Evolutionary conservation across 179 eudicot species (phyloP).

Genomic region (Silene noctiflora): DNA sequence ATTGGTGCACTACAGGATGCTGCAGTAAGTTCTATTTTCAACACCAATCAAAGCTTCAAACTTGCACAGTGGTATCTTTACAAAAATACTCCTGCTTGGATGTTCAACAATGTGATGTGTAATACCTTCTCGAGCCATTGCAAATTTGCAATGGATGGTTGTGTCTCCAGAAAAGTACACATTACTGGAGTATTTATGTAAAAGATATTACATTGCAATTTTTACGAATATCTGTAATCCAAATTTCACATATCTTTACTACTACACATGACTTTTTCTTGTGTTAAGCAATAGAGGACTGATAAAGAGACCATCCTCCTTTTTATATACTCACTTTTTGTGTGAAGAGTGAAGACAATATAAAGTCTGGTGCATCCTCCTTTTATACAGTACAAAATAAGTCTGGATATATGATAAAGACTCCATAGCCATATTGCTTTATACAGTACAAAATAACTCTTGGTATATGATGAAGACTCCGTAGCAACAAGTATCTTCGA

Average conservation of each 20-base stretch:
- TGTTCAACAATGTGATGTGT: slow-evolving; percentile 2
- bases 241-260: background rate
- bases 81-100: background rate
- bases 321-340: background rate
- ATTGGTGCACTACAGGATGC: slow-evolving; percentile 57
- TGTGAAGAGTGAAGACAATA: no score
- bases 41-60: background rate
- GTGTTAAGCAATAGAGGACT: background rate
- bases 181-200: background rate
- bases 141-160: background rate
- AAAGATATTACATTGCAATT: background rate
- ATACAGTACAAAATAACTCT: background rate
- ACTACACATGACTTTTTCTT: background rate
- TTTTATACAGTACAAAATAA: background rate
- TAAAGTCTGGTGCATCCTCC: background rate
- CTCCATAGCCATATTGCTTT: background rate
- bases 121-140: background rate
- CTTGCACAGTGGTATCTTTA: background rate
- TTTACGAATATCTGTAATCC: background rate
- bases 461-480: background rate
- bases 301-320: background rate
- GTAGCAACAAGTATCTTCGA: background rate
- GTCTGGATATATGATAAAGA: background rate
- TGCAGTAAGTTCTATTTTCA: slow-evolving; percentile 51
- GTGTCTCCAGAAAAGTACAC: background rate